Evolutionary conservation across 129 eudicot species (phyloP).

Genomic region (Calendula officinalis): DNA sequence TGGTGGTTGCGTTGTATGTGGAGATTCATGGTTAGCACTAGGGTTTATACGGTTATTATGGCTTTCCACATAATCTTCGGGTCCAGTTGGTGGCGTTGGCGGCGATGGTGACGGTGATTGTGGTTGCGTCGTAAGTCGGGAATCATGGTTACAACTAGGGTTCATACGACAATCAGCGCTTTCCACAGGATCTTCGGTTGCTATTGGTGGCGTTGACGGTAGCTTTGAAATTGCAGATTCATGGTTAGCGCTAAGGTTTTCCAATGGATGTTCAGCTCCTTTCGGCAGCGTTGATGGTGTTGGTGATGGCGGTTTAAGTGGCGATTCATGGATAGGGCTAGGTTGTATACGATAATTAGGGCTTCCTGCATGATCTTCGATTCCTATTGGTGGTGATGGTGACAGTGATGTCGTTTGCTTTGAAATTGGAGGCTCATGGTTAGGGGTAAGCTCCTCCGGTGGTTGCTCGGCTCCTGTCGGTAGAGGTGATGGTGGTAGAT

Average conservation of each 20-base stretch:
- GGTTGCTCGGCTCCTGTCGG: neutral
- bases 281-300: no score
- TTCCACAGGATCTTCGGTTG: neutral
- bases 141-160: slow-evolving; percentile 9
- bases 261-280: no score
- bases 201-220: neutral
- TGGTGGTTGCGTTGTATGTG: neutral
- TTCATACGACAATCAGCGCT: neutral
- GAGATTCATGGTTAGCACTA: slow-evolving; percentile 21
- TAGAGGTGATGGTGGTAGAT: slow-evolving; percentile 10
- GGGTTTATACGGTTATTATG: slow-evolving; percentile 4
- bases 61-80: slow-evolving; percentile 4
- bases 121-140: slow-evolving; percentile 16
- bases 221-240: neutral
- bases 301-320: no score
- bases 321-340: slow-evolving; percentile 5
- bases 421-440: neutral
- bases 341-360: neutral
- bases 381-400: neutral
- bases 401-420: neutral
- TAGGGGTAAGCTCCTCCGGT: slow-evolving; percentile 13
- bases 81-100: slow-evolving; percentile 2
- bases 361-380: neutral
- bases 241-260: neutral
- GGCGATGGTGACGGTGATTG: slow-evolving; percentile 10